phyloP scores from a whole-genome alignment of 1,139 yeast species.

The Yamadazyma kanchanaburiensis region DNA sequence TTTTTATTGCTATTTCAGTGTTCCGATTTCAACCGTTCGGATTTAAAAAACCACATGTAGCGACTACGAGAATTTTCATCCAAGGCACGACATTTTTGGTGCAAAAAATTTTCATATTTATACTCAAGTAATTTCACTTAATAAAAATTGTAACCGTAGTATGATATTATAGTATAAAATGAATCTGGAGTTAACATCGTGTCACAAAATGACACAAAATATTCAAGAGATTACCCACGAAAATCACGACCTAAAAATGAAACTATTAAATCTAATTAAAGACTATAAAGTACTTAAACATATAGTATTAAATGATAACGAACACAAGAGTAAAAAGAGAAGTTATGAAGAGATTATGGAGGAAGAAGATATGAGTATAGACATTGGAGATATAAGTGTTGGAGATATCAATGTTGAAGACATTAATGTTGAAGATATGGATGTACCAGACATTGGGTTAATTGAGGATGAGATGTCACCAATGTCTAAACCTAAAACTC shows the following conservation, averaged over 20 bases:
- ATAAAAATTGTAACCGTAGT: no score
- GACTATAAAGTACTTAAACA: conserved; percentile 40
- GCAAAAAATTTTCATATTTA: no score
- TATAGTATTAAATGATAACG: conserved; percentile 19
- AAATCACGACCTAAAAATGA: conserved; percentile 34
- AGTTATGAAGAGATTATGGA: conserved; percentile 24
- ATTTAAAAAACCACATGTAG: no score
- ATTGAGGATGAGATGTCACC: no score
- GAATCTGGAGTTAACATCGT: neutral
- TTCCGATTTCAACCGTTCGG: no score
- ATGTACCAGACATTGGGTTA: neutral
- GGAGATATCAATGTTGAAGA: no score
- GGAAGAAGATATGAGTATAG: neutral
- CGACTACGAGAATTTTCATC: no score
- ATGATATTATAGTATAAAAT: no score
- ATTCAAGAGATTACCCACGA: conserved; percentile 32
- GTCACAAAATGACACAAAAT: conserved; percentile 12
- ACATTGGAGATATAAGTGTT: conserved; percentile 2
- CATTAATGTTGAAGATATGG: conserved; percentile 9
- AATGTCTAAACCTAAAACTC: no score
- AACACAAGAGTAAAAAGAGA: conserved; percentile 20
- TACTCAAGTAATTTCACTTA: no score
- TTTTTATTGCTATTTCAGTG: no score
- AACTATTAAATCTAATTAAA: conserved; percentile 36
- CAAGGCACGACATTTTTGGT: no score